Evolutionary conservation across 2,329 filamentous ascomycete species (phyloP), one percentile per base, ranked within the genome.

Genomic region (Teratosphaeria destructans): DNA sequence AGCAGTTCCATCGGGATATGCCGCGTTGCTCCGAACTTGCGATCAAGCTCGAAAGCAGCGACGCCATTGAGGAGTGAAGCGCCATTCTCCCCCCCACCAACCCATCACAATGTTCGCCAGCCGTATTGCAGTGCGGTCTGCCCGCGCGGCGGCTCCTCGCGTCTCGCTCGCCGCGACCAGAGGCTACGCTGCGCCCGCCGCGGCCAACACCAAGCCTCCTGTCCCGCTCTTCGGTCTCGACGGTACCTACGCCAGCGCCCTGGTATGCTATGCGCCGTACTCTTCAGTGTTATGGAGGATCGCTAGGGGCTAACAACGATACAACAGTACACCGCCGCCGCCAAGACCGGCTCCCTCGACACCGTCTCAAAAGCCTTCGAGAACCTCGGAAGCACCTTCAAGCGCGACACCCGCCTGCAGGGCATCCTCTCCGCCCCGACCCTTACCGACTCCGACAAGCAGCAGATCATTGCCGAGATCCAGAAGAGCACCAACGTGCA

Each of bases 211-310:
- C 76, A 92, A 89, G 82, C 86, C 93, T 71, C 94, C 94, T 68
- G 82, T 96, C 74, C 84, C 92, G 71, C 85, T 99, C 73, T 99
- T 90, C 79, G 94, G 94, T 71, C 81, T 99, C 74, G 94, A 97
- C 79, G 94, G 94, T 78, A 97, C 93, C 75, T 99, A 99, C 81
- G 94, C 94, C 76, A 91, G 88, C 80, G 94, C 94, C 81, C 84
- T 99, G 86, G 94, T 99, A 93, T 77, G 90, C 76, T 99, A 93
- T 77, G 90, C 76, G 61, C 35, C 49, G 5, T 11, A 58, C 11
- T 47, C 29, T n/a, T 56, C 56, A 60, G 55, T 37, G 53, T 34
- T n/a, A 49, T 57, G 29, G 26, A 47, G 54, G 23, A 4, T 8
- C n/a, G 5, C 23, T n/a, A 26, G n/a, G 12, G 11, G 47, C 61